Percentiles rank a stretch among this genome's conserved stretches.
These are phyloP conservation scores for Chiua virens DNA, from an alignment of 768 basidiomycete genomes.

Conservation along the genomic window DNA sequence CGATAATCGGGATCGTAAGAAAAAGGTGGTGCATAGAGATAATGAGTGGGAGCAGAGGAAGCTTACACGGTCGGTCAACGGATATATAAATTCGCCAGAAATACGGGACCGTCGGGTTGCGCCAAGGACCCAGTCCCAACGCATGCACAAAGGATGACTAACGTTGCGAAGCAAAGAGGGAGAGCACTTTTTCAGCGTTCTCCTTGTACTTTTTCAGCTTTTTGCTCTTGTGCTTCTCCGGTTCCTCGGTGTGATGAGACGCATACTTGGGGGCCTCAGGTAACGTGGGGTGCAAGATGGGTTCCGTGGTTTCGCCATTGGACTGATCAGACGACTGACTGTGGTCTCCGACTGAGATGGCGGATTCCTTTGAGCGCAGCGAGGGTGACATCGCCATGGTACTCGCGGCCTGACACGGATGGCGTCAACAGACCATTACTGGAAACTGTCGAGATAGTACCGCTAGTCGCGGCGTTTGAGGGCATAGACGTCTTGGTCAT, in stretches of 20 bases:
- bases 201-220: conserved; percentile 87
- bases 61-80: conserved; percentile 19
- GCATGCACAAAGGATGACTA: conserved; percentile 29
- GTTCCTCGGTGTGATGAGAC: conserved; percentile 38
- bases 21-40: conserved; percentile 30
- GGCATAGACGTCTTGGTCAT: conserved; percentile 38
- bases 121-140: conserved; percentile 26
- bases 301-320: conserved; percentile 45
- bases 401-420: conserved; percentile 55
- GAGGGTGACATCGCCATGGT: conserved; percentile 56
- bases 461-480: conserved; percentile 43
- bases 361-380: conserved; percentile 79
- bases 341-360: conserved; percentile 66
- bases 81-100: conserved; percentile 15
- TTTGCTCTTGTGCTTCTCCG: conserved; percentile 66
- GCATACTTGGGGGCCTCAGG: conserved; percentile 33
- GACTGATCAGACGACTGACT: conserved; percentile 75
- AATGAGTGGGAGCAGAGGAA: conserved; percentile 20
- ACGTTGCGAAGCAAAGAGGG: conserved; percentile 75
- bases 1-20: conserved; percentile 16
- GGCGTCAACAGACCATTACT: conserved; percentile 59
- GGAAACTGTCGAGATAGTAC: conserved; percentile 37
- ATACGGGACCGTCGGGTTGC: conserved; percentile 8
- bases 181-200: conserved; percentile 82
- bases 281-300: conserved; percentile 22